phyloP scores from a whole-genome alignment of 306 rosid genomes.

The Vigna unguiculata region DNA sequence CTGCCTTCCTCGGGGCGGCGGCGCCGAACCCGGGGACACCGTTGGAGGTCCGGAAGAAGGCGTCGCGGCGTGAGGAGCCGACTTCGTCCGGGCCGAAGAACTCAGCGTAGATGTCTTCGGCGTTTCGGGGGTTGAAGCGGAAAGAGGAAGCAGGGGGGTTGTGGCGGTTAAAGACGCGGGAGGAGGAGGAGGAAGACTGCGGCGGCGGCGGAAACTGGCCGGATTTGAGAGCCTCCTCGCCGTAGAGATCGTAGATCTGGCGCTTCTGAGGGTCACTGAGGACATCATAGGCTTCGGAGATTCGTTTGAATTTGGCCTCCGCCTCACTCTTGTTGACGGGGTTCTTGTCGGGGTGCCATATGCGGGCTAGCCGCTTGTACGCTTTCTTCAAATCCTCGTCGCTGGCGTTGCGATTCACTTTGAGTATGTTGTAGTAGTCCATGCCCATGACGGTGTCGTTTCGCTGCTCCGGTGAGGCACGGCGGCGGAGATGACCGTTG shows the following conservation, averaged over 20 bases:
- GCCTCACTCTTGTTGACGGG: slow-evolving; percentile 69
- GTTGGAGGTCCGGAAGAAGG: slow-evolving; percentile 60
- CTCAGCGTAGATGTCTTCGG: slow-evolving; percentile 83
- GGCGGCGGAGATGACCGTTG: slow-evolving; percentile 22
- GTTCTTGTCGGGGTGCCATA: slow-evolving; percentile 97
- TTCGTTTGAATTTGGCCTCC: slow-evolving; percentile 82
- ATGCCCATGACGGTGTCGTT: slow-evolving; percentile 60
- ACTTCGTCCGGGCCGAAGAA: slow-evolving; percentile 56
- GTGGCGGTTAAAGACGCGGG: slow-evolving; percentile 44
- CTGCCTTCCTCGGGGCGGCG: slow-evolving; percentile 59
- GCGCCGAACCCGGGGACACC: slow-evolving; percentile 47
- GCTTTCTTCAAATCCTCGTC: slow-evolving; percentile 87
- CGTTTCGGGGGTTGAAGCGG: slow-evolving; percentile 69
- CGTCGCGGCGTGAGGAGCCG: slow-evolving; percentile 53
- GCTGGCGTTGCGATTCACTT: slow-evolving; percentile 83
- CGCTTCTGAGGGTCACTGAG: slow-evolving; percentile 88
- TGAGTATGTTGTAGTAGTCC: slow-evolving; percentile 92
- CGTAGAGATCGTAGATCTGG: slow-evolving; percentile 95
- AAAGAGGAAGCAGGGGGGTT: slow-evolving; percentile 49
- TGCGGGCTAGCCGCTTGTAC: slow-evolving; percentile 80
- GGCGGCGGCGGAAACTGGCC: slow-evolving; percentile 80
- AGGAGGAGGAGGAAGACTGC: slow-evolving; percentile 47
- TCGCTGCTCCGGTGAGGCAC: neutral
- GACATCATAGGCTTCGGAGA: slow-evolving; percentile 92
- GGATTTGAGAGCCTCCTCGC: slow-evolving; percentile 83